phyloP scores from a whole-genome alignment of 73 alveolate genomes.

The Uronychia setigera region DNA sequence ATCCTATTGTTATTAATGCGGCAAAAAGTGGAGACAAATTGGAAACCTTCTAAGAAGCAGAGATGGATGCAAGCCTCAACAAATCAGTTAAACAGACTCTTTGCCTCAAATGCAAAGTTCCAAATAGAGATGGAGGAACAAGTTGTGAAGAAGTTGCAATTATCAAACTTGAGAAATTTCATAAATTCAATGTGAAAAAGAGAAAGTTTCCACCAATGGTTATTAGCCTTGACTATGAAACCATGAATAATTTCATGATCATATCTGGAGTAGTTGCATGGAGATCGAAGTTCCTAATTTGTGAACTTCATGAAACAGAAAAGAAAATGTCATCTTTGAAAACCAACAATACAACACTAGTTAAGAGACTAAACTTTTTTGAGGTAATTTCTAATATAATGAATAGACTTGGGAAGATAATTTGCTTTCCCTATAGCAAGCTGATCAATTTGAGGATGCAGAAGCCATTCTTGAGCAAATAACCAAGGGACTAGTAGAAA shows the following conservation, averaged over 20 bases:
- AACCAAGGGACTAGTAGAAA: not conserved
- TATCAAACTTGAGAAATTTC: not conserved
- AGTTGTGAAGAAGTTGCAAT: not conserved
- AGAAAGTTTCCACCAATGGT: not conserved
- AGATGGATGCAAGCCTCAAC: not conserved
- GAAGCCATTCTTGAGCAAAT: not conserved
- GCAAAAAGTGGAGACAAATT: not conserved
- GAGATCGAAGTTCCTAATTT: not conserved
- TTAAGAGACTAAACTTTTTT: not conserved
- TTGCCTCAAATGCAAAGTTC: not conserved
- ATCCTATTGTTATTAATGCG: not conserved
- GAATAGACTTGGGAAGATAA: not conserved
- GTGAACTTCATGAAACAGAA: not conserved
- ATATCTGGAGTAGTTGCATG: not conserved
- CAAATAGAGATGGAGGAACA: not conserved
- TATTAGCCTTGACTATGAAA: not conserved
- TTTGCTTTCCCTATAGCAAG: not conserved
- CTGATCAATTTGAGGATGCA: not conserved
- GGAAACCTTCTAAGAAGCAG: not conserved
- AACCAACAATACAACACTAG: not conserved
- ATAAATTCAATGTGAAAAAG: no score
- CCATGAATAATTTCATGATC: not conserved
- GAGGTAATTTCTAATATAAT: not conserved
- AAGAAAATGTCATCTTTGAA: not conserved
- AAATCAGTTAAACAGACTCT: not conserved